A percentile compares a stretch with the other conserved stretches of the same genome.
Conservation (phyloP, 2,329 filamentous ascomycete species). For the Microsporum canis region DNA sequence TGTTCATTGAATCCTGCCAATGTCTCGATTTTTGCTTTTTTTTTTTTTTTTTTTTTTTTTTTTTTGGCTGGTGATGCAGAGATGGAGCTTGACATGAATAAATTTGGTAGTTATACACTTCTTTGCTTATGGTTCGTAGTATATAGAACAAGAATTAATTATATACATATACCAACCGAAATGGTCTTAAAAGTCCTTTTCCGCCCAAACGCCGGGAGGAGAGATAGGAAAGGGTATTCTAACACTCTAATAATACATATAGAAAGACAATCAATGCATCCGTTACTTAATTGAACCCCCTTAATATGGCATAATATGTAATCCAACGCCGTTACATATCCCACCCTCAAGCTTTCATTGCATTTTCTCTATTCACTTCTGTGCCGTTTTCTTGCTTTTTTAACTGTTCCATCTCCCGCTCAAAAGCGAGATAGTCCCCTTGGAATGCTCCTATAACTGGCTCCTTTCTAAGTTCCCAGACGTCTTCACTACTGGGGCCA, state of each 20-base stretch:
- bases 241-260: not conserved
- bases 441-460: conserved; percentile 44
- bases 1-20: not conserved
- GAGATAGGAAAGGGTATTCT: conserved; percentile 1
- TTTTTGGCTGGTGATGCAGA: too few relatives aligned
- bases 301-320: not conserved
- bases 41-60: too few relatives aligned
- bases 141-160: not conserved
- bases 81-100: too few relatives aligned
- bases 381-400: not conserved
- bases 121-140: not conserved
- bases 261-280: not conserved
- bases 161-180: not conserved
- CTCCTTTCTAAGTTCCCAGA: conserved; percentile 67
- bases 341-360: not conserved
- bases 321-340: not conserved
- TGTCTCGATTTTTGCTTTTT: too few relatives aligned
- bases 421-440: conserved; percentile 26
- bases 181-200: not conserved
- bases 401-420: conserved; percentile 16
- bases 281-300: not conserved
- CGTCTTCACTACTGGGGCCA: conserved; percentile 70
- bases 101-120: not conserved
- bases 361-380: not conserved
- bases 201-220: not conserved